Conservation (phyloP, 2,329 filamentous ascomycete species). For the Chaetomium olivaceum region DNA sequence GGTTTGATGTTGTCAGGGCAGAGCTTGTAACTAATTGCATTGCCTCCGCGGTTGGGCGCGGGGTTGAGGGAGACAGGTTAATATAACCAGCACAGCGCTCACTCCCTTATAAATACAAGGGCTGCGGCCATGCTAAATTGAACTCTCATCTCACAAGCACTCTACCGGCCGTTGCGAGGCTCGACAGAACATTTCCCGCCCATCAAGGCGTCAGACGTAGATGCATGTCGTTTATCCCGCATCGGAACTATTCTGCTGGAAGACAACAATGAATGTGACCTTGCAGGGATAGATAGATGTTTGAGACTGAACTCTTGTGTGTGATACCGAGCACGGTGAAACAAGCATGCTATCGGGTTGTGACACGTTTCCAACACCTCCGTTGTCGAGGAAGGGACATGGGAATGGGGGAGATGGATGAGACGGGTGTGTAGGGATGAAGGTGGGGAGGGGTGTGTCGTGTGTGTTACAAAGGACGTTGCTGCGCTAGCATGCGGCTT, state of each 20-base stretch:
- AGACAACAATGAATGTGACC: neutral
- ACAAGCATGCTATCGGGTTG: neutral
- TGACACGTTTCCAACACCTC: neutral
- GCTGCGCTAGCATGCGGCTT: neutral
- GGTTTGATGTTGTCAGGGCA: neutral
- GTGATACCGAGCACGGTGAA: neutral
- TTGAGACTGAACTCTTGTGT: neutral
- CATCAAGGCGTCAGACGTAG: neutral
- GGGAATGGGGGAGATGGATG: neutral
- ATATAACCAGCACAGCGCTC: neutral
- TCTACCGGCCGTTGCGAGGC: neutral
- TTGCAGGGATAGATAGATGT: neutral
- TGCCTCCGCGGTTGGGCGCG: too few species aligned
- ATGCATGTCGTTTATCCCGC: neutral
- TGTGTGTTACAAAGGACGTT: neutral
- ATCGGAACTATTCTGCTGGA: neutral
- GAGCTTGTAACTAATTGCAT: neutral
- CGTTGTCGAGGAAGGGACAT: neutral
- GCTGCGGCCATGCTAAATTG: neutral
- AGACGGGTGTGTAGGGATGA: neutral
- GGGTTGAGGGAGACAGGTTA: neutral
- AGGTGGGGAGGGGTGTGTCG: neutral
- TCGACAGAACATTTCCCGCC: neutral
- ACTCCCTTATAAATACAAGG: neutral
- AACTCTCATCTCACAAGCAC: neutral